Evolutionary conservation across 2,329 filamentous ascomycete genomes (phyloP).

Genomic region (Fusarium sp.): DNA sequence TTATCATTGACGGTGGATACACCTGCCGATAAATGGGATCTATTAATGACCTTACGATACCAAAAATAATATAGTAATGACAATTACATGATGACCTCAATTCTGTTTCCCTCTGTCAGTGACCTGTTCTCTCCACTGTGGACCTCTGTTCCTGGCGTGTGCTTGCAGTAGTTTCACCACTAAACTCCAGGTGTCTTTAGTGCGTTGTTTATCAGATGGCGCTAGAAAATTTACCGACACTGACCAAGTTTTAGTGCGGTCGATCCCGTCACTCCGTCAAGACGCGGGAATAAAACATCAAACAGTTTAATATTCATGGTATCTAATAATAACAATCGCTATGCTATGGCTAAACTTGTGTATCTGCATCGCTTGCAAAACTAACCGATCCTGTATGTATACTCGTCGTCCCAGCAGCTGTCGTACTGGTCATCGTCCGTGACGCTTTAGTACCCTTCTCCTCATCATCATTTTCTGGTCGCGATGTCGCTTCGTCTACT

Average conservation of each 20-base stretch:
- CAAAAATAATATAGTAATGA: slow-evolving; percentile 27
- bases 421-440: neutral
- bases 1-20: slow-evolving; percentile 80
- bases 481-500: neutral
- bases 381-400: neutral
- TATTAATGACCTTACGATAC: slow-evolving; percentile 29
- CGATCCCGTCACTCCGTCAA: neutral
- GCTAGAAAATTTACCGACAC: slow-evolving; percentile 11
- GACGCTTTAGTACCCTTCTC: neutral
- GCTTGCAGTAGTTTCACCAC: slow-evolving; percentile 7
- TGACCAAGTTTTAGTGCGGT: slow-evolving; percentile 4
- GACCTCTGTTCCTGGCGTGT: slow-evolving; percentile 18
- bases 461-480: neutral
- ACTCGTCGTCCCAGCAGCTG: neutral
- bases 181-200: neutral
- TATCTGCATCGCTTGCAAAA: slow-evolving; percentile 23
- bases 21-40: slow-evolving; percentile 54
- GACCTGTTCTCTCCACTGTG: slow-evolving; percentile 6
- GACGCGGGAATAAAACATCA: neutral
- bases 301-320: neutral
- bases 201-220: slow-evolving; percentile 16
- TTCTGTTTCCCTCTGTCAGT: neutral
- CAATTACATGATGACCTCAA: slow-evolving; percentile 21
- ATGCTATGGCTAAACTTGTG: slow-evolving; percentile 2
- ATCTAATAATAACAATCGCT: neutral